phyloP scores from a whole-genome alignment of 2,329 filamentous ascomycete species.

The Chrysoporthe cubensis region DNA sequence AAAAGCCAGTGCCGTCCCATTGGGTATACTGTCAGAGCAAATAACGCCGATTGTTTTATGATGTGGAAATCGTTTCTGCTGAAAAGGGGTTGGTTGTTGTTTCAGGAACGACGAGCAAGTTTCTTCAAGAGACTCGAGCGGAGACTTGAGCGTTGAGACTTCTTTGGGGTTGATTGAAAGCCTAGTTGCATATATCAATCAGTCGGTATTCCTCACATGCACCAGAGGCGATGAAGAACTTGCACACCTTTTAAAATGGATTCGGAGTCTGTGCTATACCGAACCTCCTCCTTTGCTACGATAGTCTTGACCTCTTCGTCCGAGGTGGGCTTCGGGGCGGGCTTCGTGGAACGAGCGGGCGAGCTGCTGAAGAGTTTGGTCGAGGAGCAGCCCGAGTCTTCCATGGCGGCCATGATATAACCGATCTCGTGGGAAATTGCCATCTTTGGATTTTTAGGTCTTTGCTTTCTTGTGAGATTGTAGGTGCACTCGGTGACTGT shows the following conservation, averaged over 20 bases:
- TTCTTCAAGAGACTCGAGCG: conserved; percentile 10
- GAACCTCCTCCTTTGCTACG: background rate
- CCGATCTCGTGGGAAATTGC: conserved; percentile 15
- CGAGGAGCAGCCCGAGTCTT: conserved; percentile 7
- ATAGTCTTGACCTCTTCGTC: background rate
- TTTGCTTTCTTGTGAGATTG: background rate
- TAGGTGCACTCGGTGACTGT: background rate
- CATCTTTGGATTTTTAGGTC: background rate
- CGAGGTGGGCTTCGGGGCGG: background rate
- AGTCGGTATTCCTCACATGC: background rate
- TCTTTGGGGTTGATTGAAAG: background rate
- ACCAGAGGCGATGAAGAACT: background rate
- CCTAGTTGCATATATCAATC: background rate
- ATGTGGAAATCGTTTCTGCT: background rate
- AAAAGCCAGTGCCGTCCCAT: background rate
- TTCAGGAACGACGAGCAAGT: conserved; percentile 5
- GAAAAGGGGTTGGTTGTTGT: background rate
- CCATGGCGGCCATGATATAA: conserved; percentile 27
- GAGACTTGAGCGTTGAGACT: background rate
- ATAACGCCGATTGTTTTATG: background rate
- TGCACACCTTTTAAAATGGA: conserved; percentile 18
- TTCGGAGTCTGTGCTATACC: conserved; percentile 24
- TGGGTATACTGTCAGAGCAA: background rate
- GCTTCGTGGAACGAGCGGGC: background rate
- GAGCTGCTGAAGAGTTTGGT: background rate